A percentile compares a stretch with the other conserved stretches of the same genome.
Conservation (phyloP, 2,329 filamentous ascomycete species). For the Penicillium psychrosexuale region DNA sequence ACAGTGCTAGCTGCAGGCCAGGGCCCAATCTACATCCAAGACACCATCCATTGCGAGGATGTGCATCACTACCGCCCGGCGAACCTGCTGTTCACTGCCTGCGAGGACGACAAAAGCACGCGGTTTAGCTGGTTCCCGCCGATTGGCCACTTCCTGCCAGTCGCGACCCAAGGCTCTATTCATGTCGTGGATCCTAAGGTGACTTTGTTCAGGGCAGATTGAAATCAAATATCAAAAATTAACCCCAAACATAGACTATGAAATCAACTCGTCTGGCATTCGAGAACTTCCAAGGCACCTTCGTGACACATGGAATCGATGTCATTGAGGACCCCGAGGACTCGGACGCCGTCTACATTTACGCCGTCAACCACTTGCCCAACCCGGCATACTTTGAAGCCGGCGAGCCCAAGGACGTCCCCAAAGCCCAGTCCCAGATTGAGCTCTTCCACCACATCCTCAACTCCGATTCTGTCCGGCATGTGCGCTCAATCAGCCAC, state of each 20-base stretch:
- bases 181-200: slow-evolving; percentile 56
- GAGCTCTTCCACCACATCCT: slow-evolving; percentile 58
- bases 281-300: slow-evolving; percentile 52
- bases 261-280: slow-evolving; percentile 48
- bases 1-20: slow-evolving; percentile 25
- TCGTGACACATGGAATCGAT: slow-evolving; percentile 61
- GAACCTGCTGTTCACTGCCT: slow-evolving; percentile 55
- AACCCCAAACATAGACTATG: slow-evolving; percentile 39
- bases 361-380: slow-evolving; percentile 59
- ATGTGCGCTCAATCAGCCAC: slow-evolving; percentile 55
- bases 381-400: slow-evolving; percentile 42
- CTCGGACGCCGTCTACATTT: slow-evolving; percentile 54
- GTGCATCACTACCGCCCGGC: slow-evolving; percentile 54
- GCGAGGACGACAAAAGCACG: slow-evolving; percentile 45
- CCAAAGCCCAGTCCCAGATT: slow-evolving; percentile 51
- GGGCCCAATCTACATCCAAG: slow-evolving; percentile 46
- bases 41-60: slow-evolving; percentile 60
- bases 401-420: slow-evolving; percentile 21
- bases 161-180: slow-evolving; percentile 29
- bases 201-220: slow-evolving; percentile 13
- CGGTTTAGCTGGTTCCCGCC: slow-evolving; percentile 56
- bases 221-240: background rate
- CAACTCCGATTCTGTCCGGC: slow-evolving; percentile 40
- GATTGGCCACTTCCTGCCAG: slow-evolving; percentile 41
- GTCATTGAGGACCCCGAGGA: slow-evolving; percentile 51